These are phyloP conservation scores for Xanthoconium stramineum DNA, from an alignment of 768 basidiomycete genomes.

Conservation along the genomic window DNA sequence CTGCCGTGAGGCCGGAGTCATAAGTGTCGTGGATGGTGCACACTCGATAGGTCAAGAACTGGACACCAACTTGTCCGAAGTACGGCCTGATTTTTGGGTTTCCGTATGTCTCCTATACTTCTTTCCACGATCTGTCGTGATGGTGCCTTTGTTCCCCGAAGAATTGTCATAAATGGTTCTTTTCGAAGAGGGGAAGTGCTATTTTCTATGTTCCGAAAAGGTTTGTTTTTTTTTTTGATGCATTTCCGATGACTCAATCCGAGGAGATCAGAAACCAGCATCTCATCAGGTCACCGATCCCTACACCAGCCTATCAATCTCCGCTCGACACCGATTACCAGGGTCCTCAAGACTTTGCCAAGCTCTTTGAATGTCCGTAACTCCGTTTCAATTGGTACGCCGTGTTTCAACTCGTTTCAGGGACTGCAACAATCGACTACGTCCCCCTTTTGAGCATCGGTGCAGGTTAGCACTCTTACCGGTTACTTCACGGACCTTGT, in stretches of 20 bases:
- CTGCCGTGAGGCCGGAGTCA: constrained; percentile 60
- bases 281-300: constrained; percentile 55
- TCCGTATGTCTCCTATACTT: constrained; percentile 44
- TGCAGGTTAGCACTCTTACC: constrained; percentile 38
- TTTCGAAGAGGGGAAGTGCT: constrained; percentile 62
- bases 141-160: constrained; percentile 20
- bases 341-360: constrained; percentile 39
- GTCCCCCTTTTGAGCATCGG: constrained; percentile 51
- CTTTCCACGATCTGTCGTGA: not conserved
- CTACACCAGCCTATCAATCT: constrained; percentile 55
- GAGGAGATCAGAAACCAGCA: constrained; percentile 53
- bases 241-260: not conserved
- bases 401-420: constrained; percentile 30
- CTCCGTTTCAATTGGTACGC: not conserved
- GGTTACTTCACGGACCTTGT: not conserved
- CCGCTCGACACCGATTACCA: constrained; percentile 36
- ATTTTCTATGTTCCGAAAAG: constrained; percentile 71
- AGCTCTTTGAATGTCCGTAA: constrained; percentile 45
- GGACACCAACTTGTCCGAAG: constrained; percentile 52
- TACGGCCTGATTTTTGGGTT: constrained; percentile 73
- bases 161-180: constrained; percentile 89
- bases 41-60: constrained; percentile 75
- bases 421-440: constrained; percentile 63
- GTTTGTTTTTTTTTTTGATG: constrained; percentile 29
- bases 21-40: constrained; percentile 75